These are phyloP conservation scores for Carex pumila DNA, from an alignment of 176 grass and related monocot genomes.

Conservation along the genomic window DNA sequence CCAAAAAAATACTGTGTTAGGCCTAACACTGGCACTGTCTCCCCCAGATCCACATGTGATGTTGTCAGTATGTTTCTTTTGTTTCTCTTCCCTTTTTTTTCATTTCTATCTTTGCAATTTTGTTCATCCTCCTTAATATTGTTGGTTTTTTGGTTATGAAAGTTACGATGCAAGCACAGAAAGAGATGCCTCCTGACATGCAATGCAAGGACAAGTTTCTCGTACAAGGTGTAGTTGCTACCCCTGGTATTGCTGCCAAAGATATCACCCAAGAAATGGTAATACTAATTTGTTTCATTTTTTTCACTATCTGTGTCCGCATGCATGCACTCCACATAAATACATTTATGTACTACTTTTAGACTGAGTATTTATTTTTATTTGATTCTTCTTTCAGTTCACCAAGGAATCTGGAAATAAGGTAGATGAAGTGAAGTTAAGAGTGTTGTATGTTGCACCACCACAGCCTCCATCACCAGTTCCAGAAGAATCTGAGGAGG, in stretches of 20 bases:
- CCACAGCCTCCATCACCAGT: constrained; percentile 85
- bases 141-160: constrained; percentile 4
- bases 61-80: constrained; percentile 22
- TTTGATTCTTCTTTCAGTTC: constrained; percentile 18
- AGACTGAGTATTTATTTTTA: not conserved
- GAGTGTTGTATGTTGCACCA: constrained; percentile 40
- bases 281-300: not conserved
- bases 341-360: not conserved
- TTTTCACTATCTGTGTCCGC: not conserved
- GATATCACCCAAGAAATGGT: constrained; percentile 34
- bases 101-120: not conserved
- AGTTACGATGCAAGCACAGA: constrained; percentile 34
- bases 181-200: constrained; percentile 29
- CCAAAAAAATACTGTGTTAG: constrained; percentile 41
- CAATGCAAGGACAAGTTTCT: constrained; percentile 46
- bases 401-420: constrained; percentile 25
- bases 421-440: constrained; percentile 37
- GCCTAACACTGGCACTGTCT: constrained; percentile 26
- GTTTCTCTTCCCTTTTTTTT: not conserved
- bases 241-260: not conserved
- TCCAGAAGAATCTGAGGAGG: constrained; percentile 82
- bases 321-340: not conserved
- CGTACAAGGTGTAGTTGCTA: constrained; percentile 22
- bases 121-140: not conserved
- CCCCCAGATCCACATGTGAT: constrained; percentile 31